phyloP scores from a whole-genome alignment of 345 rosid species.

The Gossypium turneri region DNA sequence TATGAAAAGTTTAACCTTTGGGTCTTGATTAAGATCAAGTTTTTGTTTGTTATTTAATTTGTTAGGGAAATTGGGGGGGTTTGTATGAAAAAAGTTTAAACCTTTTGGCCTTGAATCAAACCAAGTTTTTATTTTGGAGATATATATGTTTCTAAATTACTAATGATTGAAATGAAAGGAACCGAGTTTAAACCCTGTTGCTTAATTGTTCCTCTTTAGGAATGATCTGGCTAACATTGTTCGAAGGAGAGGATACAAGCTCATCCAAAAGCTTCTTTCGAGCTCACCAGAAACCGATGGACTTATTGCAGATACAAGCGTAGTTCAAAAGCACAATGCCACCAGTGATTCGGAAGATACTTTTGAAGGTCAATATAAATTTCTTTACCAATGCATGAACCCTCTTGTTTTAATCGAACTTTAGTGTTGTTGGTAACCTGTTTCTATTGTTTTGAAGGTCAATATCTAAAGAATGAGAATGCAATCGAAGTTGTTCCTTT shows the following conservation, averaged over 20 bases:
- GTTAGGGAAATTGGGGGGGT: background rate
- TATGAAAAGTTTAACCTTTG: background rate
- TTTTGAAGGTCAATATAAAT: constrained; percentile 39
- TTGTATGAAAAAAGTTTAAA: background rate
- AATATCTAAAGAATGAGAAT: constrained; percentile 27
- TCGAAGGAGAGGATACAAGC: constrained; percentile 83
- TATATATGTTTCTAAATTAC: background rate
- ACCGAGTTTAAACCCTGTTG: constrained; percentile 10
- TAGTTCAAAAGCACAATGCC: constrained; percentile 20
- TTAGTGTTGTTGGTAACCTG: constrained; percentile 17
- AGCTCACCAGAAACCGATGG: constrained; percentile 31
- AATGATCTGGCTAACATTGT: constrained; percentile 83
- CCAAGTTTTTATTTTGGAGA: constrained; percentile 1
- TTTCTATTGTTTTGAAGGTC: constrained; percentile 33
- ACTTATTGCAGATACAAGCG: constrained; percentile 16
- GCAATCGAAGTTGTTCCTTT: constrained; percentile 19
- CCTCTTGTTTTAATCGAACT: constrained; percentile 4
- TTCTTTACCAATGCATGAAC: constrained; percentile 4
- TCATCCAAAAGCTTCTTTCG: constrained; percentile 54
- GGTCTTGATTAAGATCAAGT: constrained; percentile 4
- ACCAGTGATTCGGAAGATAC: constrained; percentile 14
- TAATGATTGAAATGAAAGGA: background rate
- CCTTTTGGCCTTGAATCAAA: constrained; percentile 1
- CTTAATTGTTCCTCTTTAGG: constrained; percentile 37
- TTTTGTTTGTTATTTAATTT: background rate